Percentiles rank a stretch among this genome's conserved stretches.
phyloP scores from a whole-genome alignment of 192 early-diverging fungal genomes.

The Chytriomyces sp. region DNA sequence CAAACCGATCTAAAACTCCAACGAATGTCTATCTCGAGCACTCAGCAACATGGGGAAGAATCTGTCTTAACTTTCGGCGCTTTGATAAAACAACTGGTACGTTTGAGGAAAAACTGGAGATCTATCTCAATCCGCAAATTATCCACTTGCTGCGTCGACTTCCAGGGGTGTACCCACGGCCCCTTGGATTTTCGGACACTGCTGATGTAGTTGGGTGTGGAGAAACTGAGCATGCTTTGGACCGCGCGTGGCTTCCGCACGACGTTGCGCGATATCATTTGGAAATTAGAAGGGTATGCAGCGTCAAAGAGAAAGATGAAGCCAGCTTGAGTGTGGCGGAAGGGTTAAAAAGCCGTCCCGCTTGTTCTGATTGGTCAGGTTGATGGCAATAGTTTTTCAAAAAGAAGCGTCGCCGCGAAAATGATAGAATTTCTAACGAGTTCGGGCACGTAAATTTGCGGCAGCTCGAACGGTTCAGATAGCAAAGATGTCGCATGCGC shows the following conservation, averaged over 20 bases:
- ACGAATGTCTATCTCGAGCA: slow-evolving; percentile 22
- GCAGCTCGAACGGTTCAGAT: slow-evolving; percentile 10
- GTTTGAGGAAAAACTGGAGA: slow-evolving; percentile 28
- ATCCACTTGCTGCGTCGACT: not conserved
- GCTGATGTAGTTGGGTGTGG: not conserved
- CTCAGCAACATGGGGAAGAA: slow-evolving; percentile 37
- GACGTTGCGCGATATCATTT: slow-evolving; percentile 38
- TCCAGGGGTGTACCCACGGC: not conserved
- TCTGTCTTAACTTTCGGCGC: slow-evolving; percentile 24
- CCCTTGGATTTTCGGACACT: not conserved
- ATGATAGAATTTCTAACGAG: not conserved
- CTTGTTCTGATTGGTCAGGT: slow-evolving; percentile 35
- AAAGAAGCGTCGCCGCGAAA: not conserved
- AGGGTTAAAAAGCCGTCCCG: slow-evolving; percentile 12
- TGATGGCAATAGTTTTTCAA: slow-evolving; percentile 17
- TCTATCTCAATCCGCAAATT: not conserved
- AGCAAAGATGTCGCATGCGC: slow-evolving; percentile 18
- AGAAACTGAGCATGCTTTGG: not conserved
- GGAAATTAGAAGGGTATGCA: slow-evolving; percentile 16
- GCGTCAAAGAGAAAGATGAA: slow-evolving; percentile 18
- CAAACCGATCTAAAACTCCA: slow-evolving; percentile 1
- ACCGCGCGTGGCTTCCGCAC: slow-evolving; percentile 34
- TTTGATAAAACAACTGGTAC: slow-evolving; percentile 29
- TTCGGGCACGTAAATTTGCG: not conserved
- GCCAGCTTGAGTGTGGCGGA: slow-evolving; percentile 10